Base-by-base conservation (phyloP, 2,329 filamentous ascomycete genomes). In the Penicillium sp. region DNA sequence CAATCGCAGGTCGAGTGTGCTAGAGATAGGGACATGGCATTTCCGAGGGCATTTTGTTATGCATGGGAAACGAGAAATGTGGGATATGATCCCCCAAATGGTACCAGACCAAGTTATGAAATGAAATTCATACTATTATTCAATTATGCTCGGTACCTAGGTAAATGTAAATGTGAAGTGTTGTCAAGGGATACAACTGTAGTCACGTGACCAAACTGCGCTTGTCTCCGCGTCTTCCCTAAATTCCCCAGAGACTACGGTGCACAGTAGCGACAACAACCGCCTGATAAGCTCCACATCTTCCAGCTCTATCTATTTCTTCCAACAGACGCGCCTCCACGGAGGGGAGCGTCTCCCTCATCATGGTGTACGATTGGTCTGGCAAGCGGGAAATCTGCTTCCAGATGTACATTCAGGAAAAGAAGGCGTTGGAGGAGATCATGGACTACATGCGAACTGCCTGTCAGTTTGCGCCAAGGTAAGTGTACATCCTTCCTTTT, bases 351-450 rank as follows among this genome's bases (percentile, higher is more conserved):
- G 63, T 58, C 58, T 55, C 45, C 56, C 45, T 25, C 60, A 67
- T 50, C 57, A 76, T 76, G 74, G 79, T 82, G 18, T 87, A 87
- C 71, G 82, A 86, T 65, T 88, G 86, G 86, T 82, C 85, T 52
- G 84, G 83, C 55, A 87, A 88, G 71, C 79, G 82, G 65, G 80
- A 82, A 40, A 79, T 85, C 60, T 87, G 84, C 74, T 86, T 83
- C 70, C 82, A 84, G 61, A 82, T 94, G 66, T 94, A 91, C 66
- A 89, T 93, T 62, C 83, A 86, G 56, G 87, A 94, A 74, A 85
- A 85, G 63, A 87, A 83, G 75, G 83, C 85, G 39, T 75, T 92
- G 54, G 85, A 88, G 65, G 86, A 92, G 61, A 87, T 94, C 40
- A 88, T 90, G 78, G 80, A 86, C 27, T 85, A 86, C 66, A 86